A percentile compares a stretch with the other conserved stretches of the same genome.
These are phyloP conservation scores for Pyricularia grisea DNA, from an alignment of 2,329 filamentous ascomycete species.

Conservation along the genomic window DNA sequence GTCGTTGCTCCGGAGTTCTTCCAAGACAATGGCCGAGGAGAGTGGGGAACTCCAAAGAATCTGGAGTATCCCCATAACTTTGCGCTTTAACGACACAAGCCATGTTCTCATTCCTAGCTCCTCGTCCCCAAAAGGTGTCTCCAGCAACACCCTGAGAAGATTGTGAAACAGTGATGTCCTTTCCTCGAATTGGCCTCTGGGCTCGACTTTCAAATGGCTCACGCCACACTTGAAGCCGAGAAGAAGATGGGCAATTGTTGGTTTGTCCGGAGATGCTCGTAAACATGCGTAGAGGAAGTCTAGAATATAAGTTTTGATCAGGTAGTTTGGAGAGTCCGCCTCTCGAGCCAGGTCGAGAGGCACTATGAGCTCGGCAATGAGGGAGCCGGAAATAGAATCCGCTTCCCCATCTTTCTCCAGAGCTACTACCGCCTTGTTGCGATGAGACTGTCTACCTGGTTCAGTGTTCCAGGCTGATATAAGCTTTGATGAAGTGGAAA, in stretches of 20 bases:
- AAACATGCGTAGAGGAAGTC: constrained; percentile 80
- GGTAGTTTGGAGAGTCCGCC: constrained; percentile 60
- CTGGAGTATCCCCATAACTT: constrained; percentile 63
- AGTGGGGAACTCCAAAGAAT: constrained; percentile 78
- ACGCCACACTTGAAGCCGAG: constrained; percentile 78
- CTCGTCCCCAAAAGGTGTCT: constrained; percentile 56
- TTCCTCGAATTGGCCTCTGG: constrained; percentile 60
- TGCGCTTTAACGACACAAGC: constrained; percentile 60
- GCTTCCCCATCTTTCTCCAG: constrained; percentile 74
- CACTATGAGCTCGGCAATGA: constrained; percentile 59
- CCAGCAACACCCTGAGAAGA: constrained; percentile 61
- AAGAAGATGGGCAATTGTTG: constrained; percentile 82
- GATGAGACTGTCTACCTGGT: constrained; percentile 50
- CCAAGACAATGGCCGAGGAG: constrained; percentile 64
- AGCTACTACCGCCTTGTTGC: constrained; percentile 82
- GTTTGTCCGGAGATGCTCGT: constrained; percentile 61
- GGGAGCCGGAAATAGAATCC: constrained; percentile 66
- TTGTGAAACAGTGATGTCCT: constrained; percentile 75
- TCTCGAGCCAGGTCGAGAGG: constrained; percentile 66
- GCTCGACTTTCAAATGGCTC: constrained; percentile 57
- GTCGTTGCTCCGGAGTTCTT: constrained; percentile 70
- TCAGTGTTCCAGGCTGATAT: constrained; percentile 59
- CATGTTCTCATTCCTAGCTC: constrained; percentile 52
- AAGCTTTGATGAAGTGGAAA: constrained; percentile 76
- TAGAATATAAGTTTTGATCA: constrained; percentile 75